Base-by-base conservation (phyloP, 1,284 basidiomycete genomes). In the Pyrrhoderma lamaoense region DNA sequence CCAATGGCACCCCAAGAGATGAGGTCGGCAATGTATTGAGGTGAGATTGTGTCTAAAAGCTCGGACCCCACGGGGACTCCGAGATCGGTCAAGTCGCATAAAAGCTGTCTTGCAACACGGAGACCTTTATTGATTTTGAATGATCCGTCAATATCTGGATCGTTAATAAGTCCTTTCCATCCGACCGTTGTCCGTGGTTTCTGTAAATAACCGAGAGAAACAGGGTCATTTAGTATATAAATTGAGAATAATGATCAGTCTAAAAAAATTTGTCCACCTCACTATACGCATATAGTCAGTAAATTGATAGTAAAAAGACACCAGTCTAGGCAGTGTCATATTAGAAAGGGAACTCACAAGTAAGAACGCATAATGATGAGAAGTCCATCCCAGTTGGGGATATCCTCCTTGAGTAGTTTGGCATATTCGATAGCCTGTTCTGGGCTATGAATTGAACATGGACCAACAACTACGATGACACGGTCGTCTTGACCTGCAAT, bases 111-210 rank as follows among this genome's bases (percentile, higher is more conserved):
- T 0, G 91, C 93, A 51, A 85, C 80, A 53, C 85, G 82, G 18
- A 96, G 79, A 38, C 95, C 95, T 65, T 93, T 91, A 81, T 99
- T 99, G 69, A 99, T 99, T 64, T 93, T 81, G 85, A 89, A 99
- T 49, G 89, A 82, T 52, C 90, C 91, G 65, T 96, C 88, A 66
- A 97, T 87, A 64, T 93, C 85, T 2, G 93, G 93, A 70, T 95
- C 89, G 64, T 89, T 88, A 64, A 89, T 89, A 60, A 89, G 75
- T 34, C 90, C 91, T 69, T 94, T 94, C 91, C 85, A 89, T 59
- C 85, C 85, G 42, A 89, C 86, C 2, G 90, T 93, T 16, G 90
- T 93, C 48, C 90, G 79, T 0, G 91, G 90, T 82, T 92, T 87
- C 78, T 87, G 57, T 1, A 5, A 7, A 22, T 4, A 14, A 40